Conservation (phyloP, 257 asterid species). For the Capsicum chinense region DNA sequence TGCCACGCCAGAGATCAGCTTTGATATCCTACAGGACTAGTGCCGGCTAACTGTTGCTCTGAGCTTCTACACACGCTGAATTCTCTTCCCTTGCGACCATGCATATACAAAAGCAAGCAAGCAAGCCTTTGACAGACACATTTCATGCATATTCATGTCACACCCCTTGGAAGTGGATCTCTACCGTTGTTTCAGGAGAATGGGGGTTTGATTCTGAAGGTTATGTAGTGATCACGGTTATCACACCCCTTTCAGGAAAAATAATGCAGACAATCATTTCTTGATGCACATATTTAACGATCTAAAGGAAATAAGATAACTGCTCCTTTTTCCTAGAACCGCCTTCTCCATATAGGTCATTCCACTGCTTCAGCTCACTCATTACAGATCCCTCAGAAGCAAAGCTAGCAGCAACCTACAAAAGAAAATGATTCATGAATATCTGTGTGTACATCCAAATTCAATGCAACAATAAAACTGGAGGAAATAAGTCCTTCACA, state of each 20-base stretch:
- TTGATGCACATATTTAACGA: conserved; percentile 1
- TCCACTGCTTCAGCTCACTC: conserved; percentile 95
- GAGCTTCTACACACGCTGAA: conserved; percentile 31
- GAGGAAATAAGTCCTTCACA: neutral
- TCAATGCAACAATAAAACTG: neutral
- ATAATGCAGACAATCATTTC: conserved; percentile 22
- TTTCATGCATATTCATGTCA: conserved; percentile 34
- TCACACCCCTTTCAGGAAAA: conserved; percentile 25
- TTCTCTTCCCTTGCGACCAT: conserved; percentile 31
- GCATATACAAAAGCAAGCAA: conserved; percentile 37
- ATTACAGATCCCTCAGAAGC: conserved; percentile 89
- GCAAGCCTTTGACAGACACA: conserved; percentile 34
- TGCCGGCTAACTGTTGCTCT: conserved; percentile 28
- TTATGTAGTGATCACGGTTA: conserved; percentile 20
- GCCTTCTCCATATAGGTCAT: conserved; percentile 91
- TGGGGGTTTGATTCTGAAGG: conserved; percentile 16
- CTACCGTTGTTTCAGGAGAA: conserved; percentile 6
- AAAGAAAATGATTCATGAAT: neutral
- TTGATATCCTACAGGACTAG: conserved; percentile 16
- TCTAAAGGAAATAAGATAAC: conserved; percentile 81
- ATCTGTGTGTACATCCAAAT: neutral
- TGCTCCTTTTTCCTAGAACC: conserved; percentile 91
- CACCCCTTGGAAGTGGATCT: conserved; percentile 21
- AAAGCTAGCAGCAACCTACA: conserved; percentile 92
- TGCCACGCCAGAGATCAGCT: conserved; percentile 28